Conservation (phyloP, 768 basidiomycete genomes). For the Cubamyces sp. region DNA sequence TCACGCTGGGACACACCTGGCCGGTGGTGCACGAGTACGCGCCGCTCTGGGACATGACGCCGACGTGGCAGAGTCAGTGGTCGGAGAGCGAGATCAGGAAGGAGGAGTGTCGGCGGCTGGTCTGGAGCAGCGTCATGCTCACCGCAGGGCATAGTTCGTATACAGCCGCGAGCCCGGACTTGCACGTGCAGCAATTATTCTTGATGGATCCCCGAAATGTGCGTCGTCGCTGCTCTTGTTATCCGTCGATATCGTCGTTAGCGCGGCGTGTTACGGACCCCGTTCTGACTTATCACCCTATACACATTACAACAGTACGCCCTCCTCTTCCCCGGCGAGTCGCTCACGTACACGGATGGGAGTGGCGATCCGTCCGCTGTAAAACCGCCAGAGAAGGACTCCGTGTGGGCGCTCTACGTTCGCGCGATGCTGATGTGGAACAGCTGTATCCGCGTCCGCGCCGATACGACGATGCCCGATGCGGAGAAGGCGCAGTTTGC, state of each 20-base stretch:
- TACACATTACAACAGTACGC: conserved; percentile 51
- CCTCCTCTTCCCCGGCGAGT: conserved; percentile 78
- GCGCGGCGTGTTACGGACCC: too few relatives aligned
- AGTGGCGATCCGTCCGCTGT: conserved; percentile 18
- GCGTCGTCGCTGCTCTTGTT: conserved; percentile 30
- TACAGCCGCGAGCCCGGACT: conserved; percentile 46
- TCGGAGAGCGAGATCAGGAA: conserved; percentile 60
- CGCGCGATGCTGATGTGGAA: conserved; percentile 75
- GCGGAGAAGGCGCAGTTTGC: conserved; percentile 64
- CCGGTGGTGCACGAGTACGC: conserved; percentile 53
- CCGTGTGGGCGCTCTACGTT: conserved; percentile 76
- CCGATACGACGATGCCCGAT: conserved; percentile 45
- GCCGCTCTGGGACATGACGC: conserved; percentile 66
- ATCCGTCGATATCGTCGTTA: neutral
- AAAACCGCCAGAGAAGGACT: conserved; percentile 52
- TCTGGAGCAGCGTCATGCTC: conserved; percentile 72
- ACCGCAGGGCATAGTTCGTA: conserved; percentile 69
- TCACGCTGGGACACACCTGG: conserved; percentile 58
- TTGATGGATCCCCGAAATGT: conserved; percentile 68
- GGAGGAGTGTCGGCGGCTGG: conserved; percentile 72
- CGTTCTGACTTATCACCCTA: neutral
- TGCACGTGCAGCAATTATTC: conserved; percentile 38
- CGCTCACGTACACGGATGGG: conserved; percentile 36
- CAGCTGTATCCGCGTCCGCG: conserved; percentile 65
- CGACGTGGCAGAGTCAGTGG: conserved; percentile 60